phyloP scores from a whole-genome alignment of 2,329 filamentous ascomycete species.

The Nigrospora osmanthi region DNA sequence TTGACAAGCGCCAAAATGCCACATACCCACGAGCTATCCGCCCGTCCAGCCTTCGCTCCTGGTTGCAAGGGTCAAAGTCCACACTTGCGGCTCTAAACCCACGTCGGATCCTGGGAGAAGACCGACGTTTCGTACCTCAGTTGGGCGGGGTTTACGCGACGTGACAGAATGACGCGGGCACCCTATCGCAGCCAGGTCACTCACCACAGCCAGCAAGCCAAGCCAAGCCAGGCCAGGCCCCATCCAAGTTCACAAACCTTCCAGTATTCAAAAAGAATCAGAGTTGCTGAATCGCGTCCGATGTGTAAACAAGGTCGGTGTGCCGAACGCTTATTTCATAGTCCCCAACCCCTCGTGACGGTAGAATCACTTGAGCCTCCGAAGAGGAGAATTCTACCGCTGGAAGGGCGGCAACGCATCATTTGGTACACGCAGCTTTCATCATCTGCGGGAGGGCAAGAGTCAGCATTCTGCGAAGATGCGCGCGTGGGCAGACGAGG shows the following conservation, averaged over 20 bases:
- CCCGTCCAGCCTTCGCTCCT: too few relatives aligned
- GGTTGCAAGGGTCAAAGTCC: too few relatives aligned
- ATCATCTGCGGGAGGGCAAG: constrained; percentile 68
- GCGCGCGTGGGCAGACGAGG: constrained; percentile 4
- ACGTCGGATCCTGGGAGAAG: too few relatives aligned
- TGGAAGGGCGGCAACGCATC: constrained; percentile 64
- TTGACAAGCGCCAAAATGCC: too few relatives aligned
- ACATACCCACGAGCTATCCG: too few relatives aligned
- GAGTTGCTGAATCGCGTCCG: constrained; percentile 98
- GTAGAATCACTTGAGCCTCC: constrained; percentile 82
- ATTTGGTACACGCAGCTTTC: constrained; percentile 97
- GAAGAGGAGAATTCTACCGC: constrained; percentile 76
- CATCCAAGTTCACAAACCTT: constrained; percentile 8
- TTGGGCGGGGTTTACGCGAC: too few relatives aligned
- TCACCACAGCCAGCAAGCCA: too few relatives aligned
- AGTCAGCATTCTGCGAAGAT: constrained; percentile 9
- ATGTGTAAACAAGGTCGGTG: constrained; percentile 92
- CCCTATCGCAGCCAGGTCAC: too few relatives aligned
- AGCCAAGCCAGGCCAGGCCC: too few relatives aligned
- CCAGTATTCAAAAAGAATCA: constrained; percentile 51
- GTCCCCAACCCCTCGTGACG: constrained; percentile 57
- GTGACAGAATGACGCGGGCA: too few relatives aligned
- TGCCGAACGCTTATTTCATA: constrained; percentile 99
- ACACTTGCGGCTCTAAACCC: too few relatives aligned
- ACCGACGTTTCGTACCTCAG: too few relatives aligned